phyloP scores from a whole-genome alignment of 495 filamentous ascomycete species.

The Lichina pygmaea region DNA sequence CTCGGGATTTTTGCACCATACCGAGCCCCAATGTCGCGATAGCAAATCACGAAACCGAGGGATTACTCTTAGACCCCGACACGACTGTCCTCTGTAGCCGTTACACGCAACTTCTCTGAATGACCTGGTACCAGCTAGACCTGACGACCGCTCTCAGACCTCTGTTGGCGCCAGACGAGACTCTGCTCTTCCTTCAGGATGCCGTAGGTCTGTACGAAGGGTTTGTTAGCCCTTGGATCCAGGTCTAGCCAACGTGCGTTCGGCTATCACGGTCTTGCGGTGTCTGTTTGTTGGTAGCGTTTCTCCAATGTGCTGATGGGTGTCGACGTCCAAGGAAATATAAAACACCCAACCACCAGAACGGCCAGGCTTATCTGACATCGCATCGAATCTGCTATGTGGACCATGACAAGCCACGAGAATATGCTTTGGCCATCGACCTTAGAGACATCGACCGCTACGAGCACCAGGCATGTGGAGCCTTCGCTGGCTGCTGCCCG shows the following conservation, averaged over 20 bases:
- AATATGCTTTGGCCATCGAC: slow-evolving; percentile 61
- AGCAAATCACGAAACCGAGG: too few relatives aligned
- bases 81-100: too few relatives aligned
- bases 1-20: too few relatives aligned
- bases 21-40: too few relatives aligned
- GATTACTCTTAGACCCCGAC: too few relatives aligned
- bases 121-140: slow-evolving; percentile 87
- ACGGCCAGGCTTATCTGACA: slow-evolving; percentile 88
- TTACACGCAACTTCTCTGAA: slow-evolving; percentile 19
- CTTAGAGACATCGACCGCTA: slow-evolving; percentile 74
- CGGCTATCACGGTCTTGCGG: background rate
- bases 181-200: slow-evolving; percentile 83
- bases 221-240: slow-evolving; percentile 21
- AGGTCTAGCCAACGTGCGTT: background rate
- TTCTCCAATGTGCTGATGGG: background rate
- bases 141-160: slow-evolving; percentile 88
- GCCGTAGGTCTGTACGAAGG: slow-evolving; percentile 94
- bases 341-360: slow-evolving; percentile 82
- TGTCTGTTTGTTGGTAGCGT: background rate
- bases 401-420: slow-evolving; percentile 64
- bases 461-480: slow-evolving; percentile 53
- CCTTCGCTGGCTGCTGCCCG: background rate
- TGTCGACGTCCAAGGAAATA: slow-evolving; percentile 35
- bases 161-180: slow-evolving; percentile 68
- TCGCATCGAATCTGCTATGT: slow-evolving; percentile 91